Conservation (phyloP, 139 green algal species). For the Marvania coccoides region DNA sequence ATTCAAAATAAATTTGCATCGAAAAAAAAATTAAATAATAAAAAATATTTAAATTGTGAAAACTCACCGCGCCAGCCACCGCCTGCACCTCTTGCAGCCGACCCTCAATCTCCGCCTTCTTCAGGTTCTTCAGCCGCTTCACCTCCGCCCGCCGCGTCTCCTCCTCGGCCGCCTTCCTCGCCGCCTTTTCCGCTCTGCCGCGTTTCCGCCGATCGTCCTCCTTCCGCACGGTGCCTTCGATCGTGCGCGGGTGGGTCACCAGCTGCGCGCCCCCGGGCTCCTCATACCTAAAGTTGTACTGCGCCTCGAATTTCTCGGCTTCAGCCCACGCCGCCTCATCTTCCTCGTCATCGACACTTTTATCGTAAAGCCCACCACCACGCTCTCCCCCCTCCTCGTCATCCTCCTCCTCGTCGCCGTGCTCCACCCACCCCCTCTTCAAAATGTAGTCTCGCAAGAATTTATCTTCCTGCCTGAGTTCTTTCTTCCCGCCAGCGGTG, state of each 20-base stretch:
- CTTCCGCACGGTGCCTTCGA: conserved; percentile 59
- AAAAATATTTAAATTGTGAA: too few relatives aligned
- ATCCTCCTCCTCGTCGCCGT: conserved; percentile 11
- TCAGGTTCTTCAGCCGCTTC: conserved; percentile 86
- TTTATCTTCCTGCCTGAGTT: conserved; percentile 44
- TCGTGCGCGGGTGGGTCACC: conserved; percentile 60
- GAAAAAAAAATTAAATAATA: too few relatives aligned
- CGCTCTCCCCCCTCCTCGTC: conserved; percentile 34
- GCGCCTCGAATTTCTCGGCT: conserved; percentile 76
- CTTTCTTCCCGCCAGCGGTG: conserved; percentile 36
- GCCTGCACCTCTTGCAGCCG: conserved; percentile 51
- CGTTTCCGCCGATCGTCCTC: conserved; percentile 61
- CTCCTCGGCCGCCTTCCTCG: conserved; percentile 32
- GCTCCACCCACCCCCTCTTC: conserved; percentile 54
- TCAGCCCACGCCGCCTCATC: conserved; percentile 70
- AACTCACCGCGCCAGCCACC: conserved; percentile 47
- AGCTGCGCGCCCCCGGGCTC: conserved; percentile 65
- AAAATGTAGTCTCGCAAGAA: conserved; percentile 86
- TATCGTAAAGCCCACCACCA: conserved; percentile 7
- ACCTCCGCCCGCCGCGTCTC: conserved; percentile 48
- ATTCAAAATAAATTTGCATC: too few relatives aligned
- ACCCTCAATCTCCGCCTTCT: conserved; percentile 74
- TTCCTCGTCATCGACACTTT: conserved; percentile 53
- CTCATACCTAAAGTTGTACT: conserved; percentile 90
- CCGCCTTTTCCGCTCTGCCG: conserved; percentile 27